Base-by-base conservation (phyloP, 2,329 filamentous ascomycete species). In the Diaporthe australafricana region DNA sequence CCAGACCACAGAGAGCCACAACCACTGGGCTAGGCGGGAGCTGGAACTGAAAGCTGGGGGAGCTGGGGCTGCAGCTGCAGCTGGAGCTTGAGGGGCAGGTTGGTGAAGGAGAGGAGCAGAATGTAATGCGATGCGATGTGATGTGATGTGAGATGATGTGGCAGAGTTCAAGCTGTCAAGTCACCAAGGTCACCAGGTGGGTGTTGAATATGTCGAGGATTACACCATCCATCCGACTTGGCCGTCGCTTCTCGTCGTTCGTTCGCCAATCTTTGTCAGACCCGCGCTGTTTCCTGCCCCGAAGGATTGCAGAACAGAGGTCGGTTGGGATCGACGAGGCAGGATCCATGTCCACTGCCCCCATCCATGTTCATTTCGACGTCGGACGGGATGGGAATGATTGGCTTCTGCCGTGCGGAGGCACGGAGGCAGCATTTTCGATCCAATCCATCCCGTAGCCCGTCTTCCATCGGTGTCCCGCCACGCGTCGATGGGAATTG, bases 341-440 rank as follows among this genome's bases (percentile, higher is more conserved):
- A 27, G 60, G 22, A 63, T 35, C 27, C 57, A 47, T 63, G 57
- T 48, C 42, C 42, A 63, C 32, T 9, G 9, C 32, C 32, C 32
- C 9, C 60, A 48, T 35, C 60, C 60, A 63, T 63, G 60, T 63
- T 42, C 9, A 48, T 12, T 42, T 48, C 20, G 60, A 22, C 17
- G 60, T 63, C 27, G 42, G 60, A 63, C 60, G 60, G 35, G 60
- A 50, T 27, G 60, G 60, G 60, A 50, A 50, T 65, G 60, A 50
- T 65, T 65, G 60, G 60, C 60, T 20, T 65, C 17, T 22, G 30
- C 27, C 11, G 30, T 50, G 60, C 60, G 60, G 60, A 50, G 60
- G 48, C 22, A 32, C 60, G 60, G 60, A 50, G 60, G 48, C 22
- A 32, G n/a, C 42, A 22, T 40, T 11, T 35, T 35, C 42, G 57